Conservation (phyloP, 2,329 filamentous ascomycete genomes). For the Graphiopsis chlorocephala region DNA sequence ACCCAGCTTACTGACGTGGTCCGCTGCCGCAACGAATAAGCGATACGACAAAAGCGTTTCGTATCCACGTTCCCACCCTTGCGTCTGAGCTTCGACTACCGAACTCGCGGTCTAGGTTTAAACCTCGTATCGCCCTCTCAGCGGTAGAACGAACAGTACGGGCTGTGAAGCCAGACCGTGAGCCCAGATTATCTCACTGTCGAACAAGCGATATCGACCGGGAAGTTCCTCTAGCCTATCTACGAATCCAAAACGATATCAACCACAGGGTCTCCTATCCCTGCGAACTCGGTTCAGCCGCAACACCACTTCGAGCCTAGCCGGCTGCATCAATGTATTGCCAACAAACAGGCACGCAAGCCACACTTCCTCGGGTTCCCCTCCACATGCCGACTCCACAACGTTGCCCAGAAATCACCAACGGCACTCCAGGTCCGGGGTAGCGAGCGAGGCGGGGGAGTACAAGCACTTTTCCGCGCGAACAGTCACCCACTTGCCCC, state of each 20-base stretch:
- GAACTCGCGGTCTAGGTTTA: no score
- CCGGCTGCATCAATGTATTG: neutral
- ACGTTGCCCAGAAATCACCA: neutral
- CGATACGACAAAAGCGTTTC: no score
- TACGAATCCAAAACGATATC: neutral
- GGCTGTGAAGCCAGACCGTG: no score
- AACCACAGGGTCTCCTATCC: neutral
- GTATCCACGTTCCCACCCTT: no score
- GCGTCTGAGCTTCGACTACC: no score
- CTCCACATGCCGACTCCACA: slow-evolving; percentile 8
- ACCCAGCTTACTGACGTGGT: no score
- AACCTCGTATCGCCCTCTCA: no score
- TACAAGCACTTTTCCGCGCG: neutral
- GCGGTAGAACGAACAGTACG: no score
- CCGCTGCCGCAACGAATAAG: no score
- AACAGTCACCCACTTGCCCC: neutral
- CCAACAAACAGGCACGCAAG: neutral
- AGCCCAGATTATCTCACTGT: neutral
- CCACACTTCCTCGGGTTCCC: neutral
- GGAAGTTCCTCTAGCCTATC: neutral
- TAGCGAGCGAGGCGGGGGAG: neutral
- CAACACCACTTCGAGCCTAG: neutral
- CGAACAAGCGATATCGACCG: neutral
- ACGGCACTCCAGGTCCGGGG: slow-evolving; percentile 7
- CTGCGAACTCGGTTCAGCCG: neutral